Base-by-base conservation (phyloP, 768 basidiomycete genomes). In the Agaricus sinodeliciosus region DNA sequence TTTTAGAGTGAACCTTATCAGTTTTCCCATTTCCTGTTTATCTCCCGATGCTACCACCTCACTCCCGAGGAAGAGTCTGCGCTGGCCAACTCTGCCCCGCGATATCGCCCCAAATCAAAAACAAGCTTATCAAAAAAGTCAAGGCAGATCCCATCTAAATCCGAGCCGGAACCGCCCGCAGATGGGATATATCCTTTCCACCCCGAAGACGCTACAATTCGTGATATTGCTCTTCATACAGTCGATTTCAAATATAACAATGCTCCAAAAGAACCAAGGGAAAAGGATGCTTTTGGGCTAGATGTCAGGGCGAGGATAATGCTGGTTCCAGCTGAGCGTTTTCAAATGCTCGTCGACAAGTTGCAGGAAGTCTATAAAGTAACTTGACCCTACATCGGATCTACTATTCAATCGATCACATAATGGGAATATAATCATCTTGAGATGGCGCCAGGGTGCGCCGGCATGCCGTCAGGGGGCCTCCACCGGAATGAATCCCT, bases 1-100 rank as follows among this genome's bases (percentile, higher is more conserved):
- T 9, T 34, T 3, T 51, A 76, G 79, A 75, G 79, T 37, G 77
- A 82, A 49, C 82, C 81, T 0, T 91, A 85, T 60, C 64, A 62
- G 9, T 93, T 94, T 63, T 79, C 80, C 6, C 85, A 94, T 65
- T 78, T 81, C 41, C 62, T 94, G 18, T 75, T 94, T 59, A 67
- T 94, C 49, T 90, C 90, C 5, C 80, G 90, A 41, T 86, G 80
- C 4, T 96, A 93, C 65, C 79, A 81, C 28, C 76, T 92, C 25
- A 76, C 86, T 0, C 69, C 79, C 0, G 81, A 81, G 3, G 90
- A 94, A 59, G 87, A 85, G 56, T 78, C 75, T 52, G 59, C 68
- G 28, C 66, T 76, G 31, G 74, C 68, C 60, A 80, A 74, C 62
- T 67, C 60, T 55, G 74, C 74, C 18, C 62, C 71, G 0, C 63